Evolutionary conservation across 1,284 basidiomycete genomes (phyloP), one percentile per base, ranked within the genome.

Genomic region (Cerrena zonata): DNA sequence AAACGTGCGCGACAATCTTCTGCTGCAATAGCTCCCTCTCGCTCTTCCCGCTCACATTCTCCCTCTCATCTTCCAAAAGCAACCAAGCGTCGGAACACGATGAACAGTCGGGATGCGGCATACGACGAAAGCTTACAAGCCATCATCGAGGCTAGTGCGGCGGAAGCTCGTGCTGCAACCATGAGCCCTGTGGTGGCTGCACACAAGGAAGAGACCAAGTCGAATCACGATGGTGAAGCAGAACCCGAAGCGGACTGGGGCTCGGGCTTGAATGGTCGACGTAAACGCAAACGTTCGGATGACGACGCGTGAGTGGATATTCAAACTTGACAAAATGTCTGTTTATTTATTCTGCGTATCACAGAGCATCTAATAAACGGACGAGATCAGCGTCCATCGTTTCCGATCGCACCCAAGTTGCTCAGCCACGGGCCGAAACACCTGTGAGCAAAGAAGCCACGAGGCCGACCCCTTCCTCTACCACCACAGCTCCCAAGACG

Each of bases 61-160:
- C 87, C 87, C 1, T 72, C 75, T 23, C 66, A 77, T 47, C 65
- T 73, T n/a, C 73, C 78, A 45, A 76, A 76, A 56, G 80, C 80
- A 48, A 74, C 83, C 30, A 95, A 94, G 70, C 82, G 91, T 53
- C 78, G 94, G 54, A 93, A 91, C 60, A 98, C 95, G 50, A 96
- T 99, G 93, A 99, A 98, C 67, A 94, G 91, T 62, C 78, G 94
- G 52, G 94, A 96, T 64, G 90, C 94, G 5, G 91, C 89, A 2
- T 96, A 95, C 65, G 93, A 96, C 63, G 91, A 94, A 66, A 89
- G 85, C 55, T 65, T 85, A 50, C 83, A 85, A 64, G 81, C 84
- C 58, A 72, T 86, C 48, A 80, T 89, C 43, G 82, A 87, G 58
- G 81, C 80, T 30, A 79, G 76, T 19, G 75, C 78, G 37, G 80